These are phyloP conservation scores for Lactarius tabidus DNA, from an alignment of 768 basidiomycete genomes.

Conservation along the genomic window DNA sequence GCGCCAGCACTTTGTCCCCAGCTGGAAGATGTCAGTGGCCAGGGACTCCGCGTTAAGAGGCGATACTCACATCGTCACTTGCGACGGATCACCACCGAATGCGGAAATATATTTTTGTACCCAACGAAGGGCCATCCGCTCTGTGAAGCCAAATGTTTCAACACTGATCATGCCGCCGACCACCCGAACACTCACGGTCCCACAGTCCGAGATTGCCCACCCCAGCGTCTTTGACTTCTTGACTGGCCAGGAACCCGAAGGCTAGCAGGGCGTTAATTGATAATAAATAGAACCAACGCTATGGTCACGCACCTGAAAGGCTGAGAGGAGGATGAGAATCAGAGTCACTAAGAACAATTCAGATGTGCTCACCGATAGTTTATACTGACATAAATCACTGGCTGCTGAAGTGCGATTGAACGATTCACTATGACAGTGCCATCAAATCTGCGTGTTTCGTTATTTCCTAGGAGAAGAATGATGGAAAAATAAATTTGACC, in stretches of 20 bases:
- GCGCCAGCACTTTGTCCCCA: slow-evolving; percentile 54
- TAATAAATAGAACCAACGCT: too few relatives aligned
- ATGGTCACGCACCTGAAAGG: slow-evolving; percentile 3
- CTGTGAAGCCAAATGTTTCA: slow-evolving; percentile 30
- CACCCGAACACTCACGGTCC: slow-evolving; percentile 43
- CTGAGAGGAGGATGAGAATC: background rate
- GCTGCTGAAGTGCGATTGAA: slow-evolving; percentile 26
- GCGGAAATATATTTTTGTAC: slow-evolving; percentile 56
- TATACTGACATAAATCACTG: slow-evolving; percentile 29
- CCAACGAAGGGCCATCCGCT: slow-evolving; percentile 58
- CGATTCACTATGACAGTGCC: slow-evolving; percentile 24
- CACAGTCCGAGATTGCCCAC: slow-evolving; percentile 60
- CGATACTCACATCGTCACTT: slow-evolving; percentile 49
- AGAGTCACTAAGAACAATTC: background rate
- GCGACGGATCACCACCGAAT: slow-evolving; percentile 61
- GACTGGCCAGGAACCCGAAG: slow-evolving; percentile 49
- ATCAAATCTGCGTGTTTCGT: background rate
- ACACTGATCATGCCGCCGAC: background rate
- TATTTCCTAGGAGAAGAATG: background rate
- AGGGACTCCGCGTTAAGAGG: slow-evolving; percentile 1
- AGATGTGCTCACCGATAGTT: slow-evolving; percentile 27
- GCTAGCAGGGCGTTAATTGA: slow-evolving; percentile 27
- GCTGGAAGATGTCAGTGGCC: slow-evolving; percentile 27
- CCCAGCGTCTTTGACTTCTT: slow-evolving; percentile 49
- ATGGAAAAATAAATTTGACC: background rate